Evolutionary conservation across 73 alveolate genomes (phyloP), one percentile per base, ranked within the genome.

Genomic region (Breviolum minutum): DNA sequence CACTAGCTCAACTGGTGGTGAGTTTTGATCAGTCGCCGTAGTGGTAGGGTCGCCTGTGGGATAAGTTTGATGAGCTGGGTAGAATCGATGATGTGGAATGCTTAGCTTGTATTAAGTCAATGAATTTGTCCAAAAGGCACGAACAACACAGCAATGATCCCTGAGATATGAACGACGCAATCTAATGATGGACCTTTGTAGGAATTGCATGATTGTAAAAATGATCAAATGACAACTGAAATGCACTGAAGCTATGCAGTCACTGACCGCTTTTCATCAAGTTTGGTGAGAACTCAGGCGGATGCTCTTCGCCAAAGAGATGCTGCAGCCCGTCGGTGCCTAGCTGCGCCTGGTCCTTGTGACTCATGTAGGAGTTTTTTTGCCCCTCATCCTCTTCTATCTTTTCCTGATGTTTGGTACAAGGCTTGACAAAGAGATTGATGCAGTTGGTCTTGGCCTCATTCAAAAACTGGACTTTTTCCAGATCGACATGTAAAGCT

Each of bases 251-350:
- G 54, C 54, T 3, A 40, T 40, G 54, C 54, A 40, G 54, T 40
- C 54, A 73, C 29, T 73, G 82, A 73, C 82, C 54, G 9, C 82
- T 19, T 16, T 17, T 26, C 82, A 16, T 66, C 27, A 40, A 73
- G 5, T 73, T 29, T 73, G 30, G 54, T 73, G 82, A 24, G 30
- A 1, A 3, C 63, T 79, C 20, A 87, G 95, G 64, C 30, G 19
- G 96, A 89, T 61, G 96, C 96, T 54, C 86, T 89, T 68, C 96
- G 96, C 9, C 96, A 89, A 70, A 40, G 96, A n/a, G 96, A 89
- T 27, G 96, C 85, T 4, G 96, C 96, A 7, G 96, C 96, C 62
- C 74, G 16, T 11, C 96, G 96, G 12, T 89, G 96, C 60, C 40
- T 89, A 61, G 96, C 96, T 11, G 96, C 82, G 86, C 82, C 83